Evolutionary conservation across 768 basidiomycete genomes (phyloP).

Genomic region (Auricularia cornea): DNA sequence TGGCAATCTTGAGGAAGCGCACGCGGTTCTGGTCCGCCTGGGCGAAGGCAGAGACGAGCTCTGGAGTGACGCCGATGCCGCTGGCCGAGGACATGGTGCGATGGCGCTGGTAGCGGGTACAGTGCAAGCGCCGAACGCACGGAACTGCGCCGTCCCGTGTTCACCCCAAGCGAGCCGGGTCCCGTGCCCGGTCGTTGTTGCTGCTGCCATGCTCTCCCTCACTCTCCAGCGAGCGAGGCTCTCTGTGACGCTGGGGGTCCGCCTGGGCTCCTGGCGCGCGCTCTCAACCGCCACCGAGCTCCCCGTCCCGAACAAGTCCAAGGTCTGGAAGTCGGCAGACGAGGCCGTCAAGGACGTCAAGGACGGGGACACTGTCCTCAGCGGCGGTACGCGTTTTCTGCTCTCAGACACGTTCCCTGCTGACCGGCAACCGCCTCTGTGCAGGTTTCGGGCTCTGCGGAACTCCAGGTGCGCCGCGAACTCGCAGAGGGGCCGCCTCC

Average conservation of each 20-base stretch:
- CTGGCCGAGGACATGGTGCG: slow-evolving; percentile 61
- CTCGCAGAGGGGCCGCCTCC: neutral
- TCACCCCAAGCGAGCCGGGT: no score
- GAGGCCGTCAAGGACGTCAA: slow-evolving; percentile 79
- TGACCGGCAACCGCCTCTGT: neutral
- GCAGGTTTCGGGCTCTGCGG: slow-evolving; percentile 86
- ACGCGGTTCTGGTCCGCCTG: slow-evolving; percentile 26
- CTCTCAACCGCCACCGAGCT: neutral
- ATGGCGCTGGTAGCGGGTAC: neutral
- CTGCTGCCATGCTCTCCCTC: no score
- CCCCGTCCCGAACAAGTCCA: slow-evolving; percentile 7
- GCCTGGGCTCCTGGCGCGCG: neutral
- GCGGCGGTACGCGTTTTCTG: slow-evolving; percentile 55
- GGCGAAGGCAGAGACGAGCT: slow-evolving; percentile 52
- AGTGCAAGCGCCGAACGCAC: neutral
- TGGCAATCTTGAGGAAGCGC: slow-evolving; percentile 72
- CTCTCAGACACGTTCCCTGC: neutral
- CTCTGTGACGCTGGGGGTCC: neutral
- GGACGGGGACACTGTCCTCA: slow-evolving; percentile 69
- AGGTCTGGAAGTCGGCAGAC: slow-evolving; percentile 71
- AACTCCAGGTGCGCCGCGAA: slow-evolving; percentile 54
- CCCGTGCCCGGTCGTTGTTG: no score
- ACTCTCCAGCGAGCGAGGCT: neutral
- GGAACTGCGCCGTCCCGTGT: neutral
- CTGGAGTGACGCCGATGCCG: slow-evolving; percentile 56